Evolutionary conservation across 208 protist genomes (phyloP), one percentile per base, ranked within the genome.

Genomic region (Trypanosoma conorhini): DNA sequence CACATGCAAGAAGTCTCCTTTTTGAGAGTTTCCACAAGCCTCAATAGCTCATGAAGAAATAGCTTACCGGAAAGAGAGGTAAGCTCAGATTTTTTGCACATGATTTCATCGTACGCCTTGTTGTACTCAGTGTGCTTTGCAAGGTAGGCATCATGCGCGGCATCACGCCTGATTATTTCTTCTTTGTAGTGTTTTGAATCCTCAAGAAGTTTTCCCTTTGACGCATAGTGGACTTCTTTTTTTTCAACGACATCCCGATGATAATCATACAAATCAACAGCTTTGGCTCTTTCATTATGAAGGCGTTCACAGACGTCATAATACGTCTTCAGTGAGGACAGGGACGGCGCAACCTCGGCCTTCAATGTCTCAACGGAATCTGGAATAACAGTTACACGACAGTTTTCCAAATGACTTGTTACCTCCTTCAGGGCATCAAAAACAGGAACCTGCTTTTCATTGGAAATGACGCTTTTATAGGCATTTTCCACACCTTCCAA

Each of bases 211-310:
- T n/a, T n/a, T n/a, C n/a, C n/a, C n/a, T n/a, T n/a, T n/a, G n/a
- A n/a, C n/a, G n/a, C n/a, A n/a, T n/a, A n/a, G n/a, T 70, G 65
- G 33, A 70, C 65, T 26, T 70, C 65, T 52, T 70, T 70, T 52
- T 62, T 70, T 52, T 70, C 65, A 60, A n/a, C 65, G 22, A 70
- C 65, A 61, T 70, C 63, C 31, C 63, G 63, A 38, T 68, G 44
- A 42, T 68, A 68, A 31, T 68, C 54, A 62, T 70, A 62, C 31
- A 70, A 61, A 70, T 70, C 65, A 59, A 70, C 54, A 51, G 54
- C 65, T 52, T 70, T 70, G 22, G 65, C 50, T 38, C 65, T 28
- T 61, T 70, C 65, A 61, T 17, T 62, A 70, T 70, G 65, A 62
- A 70, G 46, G 15, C 40, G 31, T 24, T 70, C 65, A 26, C 65